Evolutionary conservation across 2,329 filamentous ascomycete genomes (phyloP).

Genomic region (Thelonectria discophora): DNA sequence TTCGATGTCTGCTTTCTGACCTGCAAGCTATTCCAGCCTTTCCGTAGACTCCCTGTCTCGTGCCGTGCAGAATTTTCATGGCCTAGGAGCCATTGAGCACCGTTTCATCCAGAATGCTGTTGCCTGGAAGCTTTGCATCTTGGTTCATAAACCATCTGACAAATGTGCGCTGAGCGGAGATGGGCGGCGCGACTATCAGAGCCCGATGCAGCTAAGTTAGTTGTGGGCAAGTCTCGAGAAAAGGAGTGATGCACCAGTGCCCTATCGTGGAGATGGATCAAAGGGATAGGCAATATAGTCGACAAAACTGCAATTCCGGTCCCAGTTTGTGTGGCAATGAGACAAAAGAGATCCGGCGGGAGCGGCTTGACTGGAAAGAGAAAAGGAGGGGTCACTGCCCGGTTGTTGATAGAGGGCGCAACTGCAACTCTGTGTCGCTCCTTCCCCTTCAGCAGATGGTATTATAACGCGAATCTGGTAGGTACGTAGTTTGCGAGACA

Average conservation of each 20-base stretch:
- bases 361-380: constrained; percentile 6
- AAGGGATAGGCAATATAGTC: constrained; percentile 5
- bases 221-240: constrained; percentile 7
- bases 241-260: constrained; percentile 13
- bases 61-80: background rate
- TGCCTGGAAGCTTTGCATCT: constrained; percentile 28
- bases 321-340: background rate
- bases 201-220: constrained; percentile 25
- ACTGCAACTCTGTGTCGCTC: constrained; percentile 5
- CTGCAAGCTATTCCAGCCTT: background rate
- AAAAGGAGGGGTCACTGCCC: background rate
- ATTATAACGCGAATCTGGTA: constrained; percentile 7
- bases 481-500: constrained; percentile 1
- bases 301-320: background rate
- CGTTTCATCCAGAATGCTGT: constrained; percentile 30
- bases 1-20: background rate
- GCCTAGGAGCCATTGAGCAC: constrained; percentile 4
- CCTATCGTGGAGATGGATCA: constrained; percentile 18
- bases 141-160: constrained; percentile 11
- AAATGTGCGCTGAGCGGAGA: background rate
- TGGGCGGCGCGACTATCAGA: constrained; percentile 19
- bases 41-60: background rate
- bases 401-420: constrained; percentile 15
- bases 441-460: constrained; percentile 2
- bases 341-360: background rate